Conservation (phyloP, 108 stramenopile genomes). For the Skeletonema costatum region DNA sequence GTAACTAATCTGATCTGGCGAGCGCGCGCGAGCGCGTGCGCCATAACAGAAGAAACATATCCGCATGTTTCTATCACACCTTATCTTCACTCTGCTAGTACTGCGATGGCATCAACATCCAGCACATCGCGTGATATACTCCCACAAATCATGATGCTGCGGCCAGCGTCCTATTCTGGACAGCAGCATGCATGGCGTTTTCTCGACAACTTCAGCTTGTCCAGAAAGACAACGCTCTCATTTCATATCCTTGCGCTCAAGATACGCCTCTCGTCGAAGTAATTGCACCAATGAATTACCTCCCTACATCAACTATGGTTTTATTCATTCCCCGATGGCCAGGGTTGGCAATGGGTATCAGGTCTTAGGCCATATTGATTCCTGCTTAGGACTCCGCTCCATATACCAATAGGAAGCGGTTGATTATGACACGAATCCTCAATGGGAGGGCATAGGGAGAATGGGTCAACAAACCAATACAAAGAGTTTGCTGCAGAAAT, state of each 20-base stretch:
- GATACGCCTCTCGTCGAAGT: background rate
- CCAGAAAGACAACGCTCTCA: background rate
- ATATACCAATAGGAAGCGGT: conserved; percentile 70
- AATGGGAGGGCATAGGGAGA: conserved; percentile 60
- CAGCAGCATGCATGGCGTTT: background rate
- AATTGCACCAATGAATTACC: conserved; percentile 9
- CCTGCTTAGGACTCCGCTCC: conserved; percentile 71
- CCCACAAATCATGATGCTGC: background rate
- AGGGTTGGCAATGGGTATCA: conserved; percentile 35
- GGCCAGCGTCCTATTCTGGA: background rate
- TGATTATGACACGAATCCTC: conserved; percentile 62
- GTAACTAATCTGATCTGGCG: too few relatives aligned
- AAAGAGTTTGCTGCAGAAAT: conserved; percentile 53
- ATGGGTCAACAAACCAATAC: conserved; percentile 58
- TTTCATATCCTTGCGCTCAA: background rate
- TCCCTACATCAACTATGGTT: conserved; percentile 12
- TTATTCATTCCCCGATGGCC: conserved; percentile 35
- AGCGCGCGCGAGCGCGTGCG: too few relatives aligned
- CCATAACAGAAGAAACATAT: too few relatives aligned
- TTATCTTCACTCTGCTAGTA: too few relatives aligned
- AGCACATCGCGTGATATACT: too few relatives aligned
- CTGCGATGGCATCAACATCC: too few relatives aligned
- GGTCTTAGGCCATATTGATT: conserved; percentile 56
- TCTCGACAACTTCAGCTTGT: background rate
- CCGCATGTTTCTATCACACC: too few relatives aligned